Evolutionary conservation across 2,329 filamentous ascomycete genomes (phyloP), one percentile per base, ranked within the genome.

Genomic region (Penicillium sp.): DNA sequence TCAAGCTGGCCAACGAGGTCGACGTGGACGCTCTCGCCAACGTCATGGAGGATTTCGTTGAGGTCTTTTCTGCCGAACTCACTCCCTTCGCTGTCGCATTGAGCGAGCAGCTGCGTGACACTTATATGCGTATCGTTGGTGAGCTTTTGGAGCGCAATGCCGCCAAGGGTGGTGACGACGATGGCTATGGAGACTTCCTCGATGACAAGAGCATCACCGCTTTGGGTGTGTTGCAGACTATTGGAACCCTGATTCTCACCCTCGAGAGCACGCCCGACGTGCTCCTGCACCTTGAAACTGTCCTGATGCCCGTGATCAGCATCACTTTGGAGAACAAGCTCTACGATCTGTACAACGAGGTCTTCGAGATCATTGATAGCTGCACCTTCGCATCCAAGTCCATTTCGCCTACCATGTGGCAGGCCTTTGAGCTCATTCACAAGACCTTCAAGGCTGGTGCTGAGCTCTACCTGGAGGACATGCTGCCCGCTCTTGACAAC

Each of bases 141-240:
- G 92, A 97, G 66, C 81, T 98, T 39, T 75, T 98, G 39, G 91
- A 96, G 63, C 89, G 92, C 65, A 92, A 91, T 63, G 76, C 75
- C 53, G 82, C 85, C 58, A 87, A 84, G 66, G 83, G 86, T 28
- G 83, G 86, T 25, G 83, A 87, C 42, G 88, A 89, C 31, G 88
- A 88, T 55, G 79, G 83, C 27, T 95, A 88, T 62, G 89, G 88
- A 28, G 93, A 97, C 64, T 95, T 95, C 72, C 73, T 95, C 42
- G 93, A 98, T 65, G 93, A 98, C 73, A 98, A 98, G 82, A 95
- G 90, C 67, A 97, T 98, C 49, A 97, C 93, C 5, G 93, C 93
- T 10, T 79, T 98, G 29, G 93, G 93, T 69, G 93, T 98, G 44
- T 72, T 98, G 61, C 93, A 98, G 73, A 98, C 93, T 7, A 98